phyloP scores from a whole-genome alignment of 1,284 basidiomycete species.

The Gomphus sp. region DNA sequence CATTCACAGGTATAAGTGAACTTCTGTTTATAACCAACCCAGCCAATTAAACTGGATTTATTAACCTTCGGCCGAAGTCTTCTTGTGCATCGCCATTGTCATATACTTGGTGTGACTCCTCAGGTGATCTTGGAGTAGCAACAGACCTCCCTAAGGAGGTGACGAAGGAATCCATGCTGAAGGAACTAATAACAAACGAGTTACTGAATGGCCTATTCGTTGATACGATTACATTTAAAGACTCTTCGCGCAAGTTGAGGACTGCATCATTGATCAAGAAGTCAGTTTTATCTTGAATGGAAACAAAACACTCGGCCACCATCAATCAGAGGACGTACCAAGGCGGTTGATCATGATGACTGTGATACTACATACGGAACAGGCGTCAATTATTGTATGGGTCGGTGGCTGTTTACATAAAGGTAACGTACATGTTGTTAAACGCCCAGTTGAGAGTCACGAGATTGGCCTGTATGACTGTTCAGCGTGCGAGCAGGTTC shows the following conservation, averaged over 20 bases:
- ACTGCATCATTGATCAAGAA: background rate
- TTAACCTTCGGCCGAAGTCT: no score
- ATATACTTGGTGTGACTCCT: background rate
- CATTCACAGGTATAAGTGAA: no score
- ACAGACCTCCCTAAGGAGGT: background rate
- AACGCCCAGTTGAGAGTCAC: conserved; percentile 4
- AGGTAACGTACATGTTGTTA: background rate
- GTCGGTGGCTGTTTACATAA: background rate
- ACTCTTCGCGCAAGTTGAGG: background rate
- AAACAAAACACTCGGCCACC: background rate
- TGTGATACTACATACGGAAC: background rate
- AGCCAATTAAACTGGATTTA: background rate
- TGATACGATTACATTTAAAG: background rate
- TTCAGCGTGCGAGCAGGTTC: background rate
- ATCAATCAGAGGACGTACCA: background rate
- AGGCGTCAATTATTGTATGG: background rate
- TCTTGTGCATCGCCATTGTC: background rate
- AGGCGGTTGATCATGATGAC: conserved; percentile 4
- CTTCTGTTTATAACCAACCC: no score
- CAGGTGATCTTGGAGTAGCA: background rate
- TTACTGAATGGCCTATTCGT: background rate
- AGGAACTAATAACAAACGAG: background rate
- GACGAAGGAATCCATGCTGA: background rate
- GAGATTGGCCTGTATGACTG: background rate
- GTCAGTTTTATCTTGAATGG: background rate